Percentiles rank a stretch among this genome's conserved stretches.
phyloP scores from a whole-genome alignment of 202 grass and related monocot species.

The Panicum hallii region DNA sequence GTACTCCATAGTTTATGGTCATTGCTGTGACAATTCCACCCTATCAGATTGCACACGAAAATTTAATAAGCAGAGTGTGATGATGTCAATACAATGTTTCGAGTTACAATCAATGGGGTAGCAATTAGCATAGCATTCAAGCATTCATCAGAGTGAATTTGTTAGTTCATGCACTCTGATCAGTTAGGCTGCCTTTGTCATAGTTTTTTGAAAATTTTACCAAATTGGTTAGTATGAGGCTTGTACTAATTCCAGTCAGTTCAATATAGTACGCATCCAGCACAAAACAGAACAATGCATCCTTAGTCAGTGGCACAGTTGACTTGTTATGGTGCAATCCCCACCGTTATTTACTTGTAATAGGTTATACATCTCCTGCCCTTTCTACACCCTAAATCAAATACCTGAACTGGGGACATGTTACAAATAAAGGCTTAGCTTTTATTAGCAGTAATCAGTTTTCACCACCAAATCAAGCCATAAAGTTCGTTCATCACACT shows the following conservation, averaged over 20 bases:
- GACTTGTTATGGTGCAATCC: background rate
- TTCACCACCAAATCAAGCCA: background rate
- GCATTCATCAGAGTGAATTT: background rate
- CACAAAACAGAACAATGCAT: background rate
- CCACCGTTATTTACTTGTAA: background rate
- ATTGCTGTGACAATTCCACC: conserved; percentile 89
- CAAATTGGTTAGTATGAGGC: background rate
- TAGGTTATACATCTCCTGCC: background rate
- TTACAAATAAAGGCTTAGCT: conserved; percentile 12
- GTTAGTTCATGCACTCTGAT: background rate
- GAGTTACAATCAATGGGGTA: conserved; percentile 7
- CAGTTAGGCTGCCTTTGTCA: background rate
- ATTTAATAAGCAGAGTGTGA: conserved; percentile 27
- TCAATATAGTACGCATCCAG: conserved; percentile 5
- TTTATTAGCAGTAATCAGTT: background rate
- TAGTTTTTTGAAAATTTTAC: background rate
- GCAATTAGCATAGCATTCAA: background rate
- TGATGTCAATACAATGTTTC: background rate
- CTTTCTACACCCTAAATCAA: background rate
- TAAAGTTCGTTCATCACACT: background rate
- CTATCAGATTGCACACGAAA: conserved; percentile 52
- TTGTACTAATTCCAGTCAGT: background rate
- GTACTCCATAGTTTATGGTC: conserved; percentile 88
- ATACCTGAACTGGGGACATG: background rate
- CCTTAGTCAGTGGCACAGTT: background rate